Evolutionary conservation across 331 rosid species (phyloP), one percentile per base, ranked within the genome.

Genomic region (Rosa hybrid): DNA sequence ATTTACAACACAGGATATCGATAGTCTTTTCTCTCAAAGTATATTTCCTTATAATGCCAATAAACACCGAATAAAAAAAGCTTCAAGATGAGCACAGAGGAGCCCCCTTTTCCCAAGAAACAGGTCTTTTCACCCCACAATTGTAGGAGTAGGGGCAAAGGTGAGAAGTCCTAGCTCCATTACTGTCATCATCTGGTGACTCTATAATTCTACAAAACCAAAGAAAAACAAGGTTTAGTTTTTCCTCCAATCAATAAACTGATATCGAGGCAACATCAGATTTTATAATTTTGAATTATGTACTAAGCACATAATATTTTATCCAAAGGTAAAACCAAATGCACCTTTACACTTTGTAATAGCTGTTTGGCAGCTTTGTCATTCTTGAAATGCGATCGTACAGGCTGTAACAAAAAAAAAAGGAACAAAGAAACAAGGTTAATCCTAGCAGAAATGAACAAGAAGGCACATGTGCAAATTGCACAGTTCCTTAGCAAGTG

Each of bases 291-390:
- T 34, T 34, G 39, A 34, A 34, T 10, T 71, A 17, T 25, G 64
- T 25, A 46, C 9, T 1, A 39, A n/a, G 63, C 68, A 9, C 45
- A 57, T 14, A 4, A 38, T n/a, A 39, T 59, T 41, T 42, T 38
- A 50, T 44, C 39, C 48, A 45, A n/a, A 8, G 45, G 23, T 5
- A 8, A 9, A 81, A 18, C 23, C 8, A 78, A 54, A 72, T 21
- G 81, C 84, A 92, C 98, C 98, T 90, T 91, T 63, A 92, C 92
- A 77, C 88, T 89, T 81, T 87, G 92, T 30, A 94, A 82, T 12
- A 95, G 92, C 71, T 91, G 91, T 76, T 82, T 92, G 13, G 98
- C 98, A 59, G 86, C 74, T 80, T 77, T 86, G 82, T 95, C 97
- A 20, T 65, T 89, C 81, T 46, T 91, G 75, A 94, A 94, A 81